Conservation (phyloP, 2,329 filamentous ascomycete genomes). For the Chrysoporthe cubensis region DNA sequence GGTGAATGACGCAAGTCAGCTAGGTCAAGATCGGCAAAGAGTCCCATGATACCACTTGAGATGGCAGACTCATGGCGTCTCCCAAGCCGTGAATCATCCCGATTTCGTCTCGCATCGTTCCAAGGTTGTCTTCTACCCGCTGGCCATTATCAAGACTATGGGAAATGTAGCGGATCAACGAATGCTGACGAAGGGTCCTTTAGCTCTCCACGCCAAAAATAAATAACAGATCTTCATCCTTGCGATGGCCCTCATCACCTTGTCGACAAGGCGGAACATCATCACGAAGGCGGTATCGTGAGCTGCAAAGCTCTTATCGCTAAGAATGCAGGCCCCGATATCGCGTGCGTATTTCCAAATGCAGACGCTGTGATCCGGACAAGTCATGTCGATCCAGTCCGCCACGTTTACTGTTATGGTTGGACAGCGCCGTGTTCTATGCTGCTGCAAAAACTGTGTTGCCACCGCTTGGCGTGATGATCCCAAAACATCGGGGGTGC, state of each 20-base stretch:
- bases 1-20: not conserved
- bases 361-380: too few species aligned
- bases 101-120: slow-evolving; percentile 7
- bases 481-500: too few species aligned
- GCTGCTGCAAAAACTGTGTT: too few species aligned
- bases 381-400: too few species aligned
- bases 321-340: too few species aligned
- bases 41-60: not conserved
- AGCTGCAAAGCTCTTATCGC: too few species aligned
- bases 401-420: too few species aligned
- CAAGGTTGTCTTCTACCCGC: not conserved
- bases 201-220: not conserved
- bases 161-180: not conserved
- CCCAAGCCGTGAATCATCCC: not conserved
- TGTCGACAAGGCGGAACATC: not conserved
- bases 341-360: too few species aligned
- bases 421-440: too few species aligned
- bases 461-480: too few species aligned
- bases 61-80: not conserved
- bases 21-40: not conserved
- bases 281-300: too few species aligned
- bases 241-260: not conserved
- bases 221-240: not conserved
- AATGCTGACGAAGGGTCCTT: not conserved
- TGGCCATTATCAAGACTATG: not conserved